A percentile compares a stretch with the other conserved stretches of the same genome.
These are phyloP conservation scores for Astragalus membranaceus DNA, from an alignment of 306 rosid species.

Conservation along the genomic window DNA sequence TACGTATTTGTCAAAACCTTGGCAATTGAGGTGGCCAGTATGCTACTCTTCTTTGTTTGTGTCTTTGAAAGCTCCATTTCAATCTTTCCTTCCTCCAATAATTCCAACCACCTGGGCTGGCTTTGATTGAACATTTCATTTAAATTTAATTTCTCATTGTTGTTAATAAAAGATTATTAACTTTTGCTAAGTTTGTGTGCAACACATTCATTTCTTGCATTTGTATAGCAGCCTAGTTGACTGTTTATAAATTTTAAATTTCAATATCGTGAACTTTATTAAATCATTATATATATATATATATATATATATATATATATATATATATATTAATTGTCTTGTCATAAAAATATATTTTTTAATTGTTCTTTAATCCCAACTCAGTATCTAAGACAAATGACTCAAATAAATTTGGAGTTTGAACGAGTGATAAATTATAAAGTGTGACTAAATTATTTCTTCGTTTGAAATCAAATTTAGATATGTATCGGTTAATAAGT, in stretches of 20 bases:
- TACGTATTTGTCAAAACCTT: slow-evolving; percentile 28
- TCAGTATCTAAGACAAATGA: too few relatives aligned
- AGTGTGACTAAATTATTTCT: too few relatives aligned
- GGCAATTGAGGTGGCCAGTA: slow-evolving; percentile 23
- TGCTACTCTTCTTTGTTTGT: slow-evolving; percentile 7
- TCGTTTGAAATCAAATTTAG: too few relatives aligned
- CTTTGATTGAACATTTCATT: slow-evolving; percentile 32
- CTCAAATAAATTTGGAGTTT: too few relatives aligned
- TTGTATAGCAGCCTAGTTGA: slow-evolving; percentile 6
- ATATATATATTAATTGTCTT: too few relatives aligned
- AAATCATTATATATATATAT: too few relatives aligned
- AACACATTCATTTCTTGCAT: slow-evolving; percentile 1
- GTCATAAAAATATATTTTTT: too few relatives aligned
- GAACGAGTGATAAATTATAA: too few relatives aligned
- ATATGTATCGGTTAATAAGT: too few relatives aligned
- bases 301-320: too few relatives aligned
- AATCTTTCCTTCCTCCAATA: slow-evolving; percentile 44
- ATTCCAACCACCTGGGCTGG: slow-evolving; percentile 52
- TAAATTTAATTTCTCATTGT: slow-evolving; percentile 12
- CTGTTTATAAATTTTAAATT: not conserved
- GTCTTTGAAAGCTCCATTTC: slow-evolving; percentile 53
- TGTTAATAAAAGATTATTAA: not conserved
- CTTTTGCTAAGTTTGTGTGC: slow-evolving; percentile 1
- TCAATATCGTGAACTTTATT: too few relatives aligned
- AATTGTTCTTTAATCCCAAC: too few relatives aligned